These are phyloP conservation scores for Sugiyamaella castrensis DNA, from an alignment of 1,139 yeast species.

Conservation along the genomic window DNA sequence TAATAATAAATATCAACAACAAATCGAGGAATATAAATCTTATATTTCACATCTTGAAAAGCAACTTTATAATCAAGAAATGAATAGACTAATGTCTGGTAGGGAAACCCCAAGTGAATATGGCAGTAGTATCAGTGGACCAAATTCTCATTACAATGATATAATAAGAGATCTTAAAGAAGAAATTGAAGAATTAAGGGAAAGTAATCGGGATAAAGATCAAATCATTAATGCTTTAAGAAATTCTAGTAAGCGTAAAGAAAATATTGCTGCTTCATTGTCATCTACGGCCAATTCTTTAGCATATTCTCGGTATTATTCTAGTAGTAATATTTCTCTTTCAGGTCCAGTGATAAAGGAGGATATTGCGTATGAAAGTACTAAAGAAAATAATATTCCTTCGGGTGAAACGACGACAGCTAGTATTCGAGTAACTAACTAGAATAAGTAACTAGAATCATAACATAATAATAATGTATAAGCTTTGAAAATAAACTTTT, in stretches of 20 bases:
- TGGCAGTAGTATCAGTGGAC: slow-evolving; percentile 7
- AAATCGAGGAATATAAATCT: slow-evolving; percentile 60
- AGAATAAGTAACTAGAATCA: too few relatives aligned
- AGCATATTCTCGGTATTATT: slow-evolving; percentile 26
- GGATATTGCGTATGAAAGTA: neutral
- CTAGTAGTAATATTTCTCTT: slow-evolving; percentile 5
- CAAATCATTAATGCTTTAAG: slow-evolving; percentile 68
- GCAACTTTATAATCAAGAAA: slow-evolving; percentile 46
- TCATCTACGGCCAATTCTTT: slow-evolving; percentile 14
- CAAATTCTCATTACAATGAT: slow-evolving; percentile 22
- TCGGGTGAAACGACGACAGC: neutral
- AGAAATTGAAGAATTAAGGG: slow-evolving; percentile 64
- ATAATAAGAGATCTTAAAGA: slow-evolving; percentile 60
- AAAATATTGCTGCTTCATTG: slow-evolving; percentile 24
- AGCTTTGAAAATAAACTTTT: too few relatives aligned
- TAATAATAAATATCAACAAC: slow-evolving; percentile 17
- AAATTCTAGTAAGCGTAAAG: slow-evolving; percentile 32
- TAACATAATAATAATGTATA: too few relatives aligned
- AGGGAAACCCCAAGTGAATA: slow-evolving; percentile 5
- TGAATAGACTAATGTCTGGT: slow-evolving; percentile 14
- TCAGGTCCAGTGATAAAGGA: slow-evolving; percentile 4
- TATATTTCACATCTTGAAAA: slow-evolving; percentile 62
- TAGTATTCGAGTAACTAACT: too few relatives aligned
- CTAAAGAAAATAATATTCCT: slow-evolving; percentile 13
- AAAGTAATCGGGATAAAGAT: slow-evolving; percentile 64